Evolutionary conservation across 2,329 filamentous ascomycete species (phyloP).

Genomic region (Daldinia sp.): DNA sequence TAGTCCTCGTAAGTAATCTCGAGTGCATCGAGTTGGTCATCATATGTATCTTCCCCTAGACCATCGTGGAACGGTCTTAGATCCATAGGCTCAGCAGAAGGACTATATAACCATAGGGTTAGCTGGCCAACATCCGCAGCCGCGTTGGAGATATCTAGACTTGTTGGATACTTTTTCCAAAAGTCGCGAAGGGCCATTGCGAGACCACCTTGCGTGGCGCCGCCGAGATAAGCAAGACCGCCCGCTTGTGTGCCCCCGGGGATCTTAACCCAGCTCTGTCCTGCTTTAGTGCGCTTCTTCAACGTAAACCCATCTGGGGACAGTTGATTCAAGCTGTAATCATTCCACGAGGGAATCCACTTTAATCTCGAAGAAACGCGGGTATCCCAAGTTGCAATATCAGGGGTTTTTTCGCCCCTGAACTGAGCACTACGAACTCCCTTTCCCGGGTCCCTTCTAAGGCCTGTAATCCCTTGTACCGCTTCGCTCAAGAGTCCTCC

Average conservation of each 20-base stretch:
- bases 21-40: slow-evolving; percentile 65
- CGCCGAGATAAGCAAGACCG: slow-evolving; percentile 67
- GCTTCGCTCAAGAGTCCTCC: slow-evolving; percentile 66
- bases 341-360: slow-evolving; percentile 67
- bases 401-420: slow-evolving; percentile 55
- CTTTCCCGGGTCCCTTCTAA: slow-evolving; percentile 62
- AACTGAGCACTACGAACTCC: slow-evolving; percentile 59
- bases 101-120: slow-evolving; percentile 69
- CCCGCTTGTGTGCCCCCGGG: slow-evolving; percentile 63
- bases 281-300: slow-evolving; percentile 66
- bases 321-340: slow-evolving; percentile 64
- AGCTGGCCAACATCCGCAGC: slow-evolving; percentile 58
- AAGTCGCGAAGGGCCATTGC: slow-evolving; percentile 67
- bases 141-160: slow-evolving; percentile 63
- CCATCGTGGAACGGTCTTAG: slow-evolving; percentile 66
- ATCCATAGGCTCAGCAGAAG: slow-evolving; percentile 63
- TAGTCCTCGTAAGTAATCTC: slow-evolving; percentile 72
- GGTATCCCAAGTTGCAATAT: slow-evolving; percentile 56
- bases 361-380: slow-evolving; percentile 56
- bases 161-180: slow-evolving; percentile 69
- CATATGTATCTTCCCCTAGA: slow-evolving; percentile 62
- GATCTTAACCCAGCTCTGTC: slow-evolving; percentile 66
- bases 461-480: slow-evolving; percentile 66
- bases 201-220: slow-evolving; percentile 64
- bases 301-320: slow-evolving; percentile 68